Percentiles rank a stretch among this genome's conserved stretches.
Evolutionary conservation across 2,329 filamentous ascomycete genomes (phyloP).

Genomic region (Colletotrichum australisinense): DNA sequence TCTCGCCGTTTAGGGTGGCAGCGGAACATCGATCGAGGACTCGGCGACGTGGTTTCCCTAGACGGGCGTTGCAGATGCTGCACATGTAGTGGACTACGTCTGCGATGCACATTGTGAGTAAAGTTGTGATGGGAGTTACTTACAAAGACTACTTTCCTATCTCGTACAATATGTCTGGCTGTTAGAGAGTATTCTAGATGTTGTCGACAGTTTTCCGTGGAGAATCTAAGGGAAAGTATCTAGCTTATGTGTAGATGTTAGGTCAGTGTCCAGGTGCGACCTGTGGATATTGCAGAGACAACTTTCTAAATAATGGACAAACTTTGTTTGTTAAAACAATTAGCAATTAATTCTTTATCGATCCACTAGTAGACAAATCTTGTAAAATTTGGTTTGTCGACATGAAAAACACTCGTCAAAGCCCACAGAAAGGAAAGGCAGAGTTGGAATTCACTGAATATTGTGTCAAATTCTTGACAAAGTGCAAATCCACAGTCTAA

Average conservation of each 20-base stretch:
- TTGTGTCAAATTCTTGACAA: background rate
- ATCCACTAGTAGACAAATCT: too few species aligned
- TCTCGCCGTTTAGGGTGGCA: background rate
- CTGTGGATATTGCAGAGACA: background rate
- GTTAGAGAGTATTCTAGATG: background rate
- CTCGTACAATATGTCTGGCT: fast-evolving
- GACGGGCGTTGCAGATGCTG: conserved; percentile 20
- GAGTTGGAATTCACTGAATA: background rate
- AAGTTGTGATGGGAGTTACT: background rate
- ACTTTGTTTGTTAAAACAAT: background rate
- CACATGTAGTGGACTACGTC: conserved; percentile 3
- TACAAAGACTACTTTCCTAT: background rate
- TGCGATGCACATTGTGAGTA: conserved; percentile 3
- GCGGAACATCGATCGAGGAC: conserved; percentile 9
- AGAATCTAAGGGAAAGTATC: too few species aligned
- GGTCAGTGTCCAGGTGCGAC: background rate
- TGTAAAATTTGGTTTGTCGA: too few species aligned
- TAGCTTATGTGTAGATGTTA: background rate
- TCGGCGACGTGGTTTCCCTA: conserved; percentile 6
- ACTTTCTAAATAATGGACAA: background rate
- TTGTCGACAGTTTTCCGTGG: too few species aligned
- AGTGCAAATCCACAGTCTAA: background rate
- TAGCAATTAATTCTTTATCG: background rate
- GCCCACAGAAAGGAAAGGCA: background rate
- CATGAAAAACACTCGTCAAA: background rate